Base-by-base conservation (phyloP, 768 basidiomycete species). In the Daedalea quercina region DNA sequence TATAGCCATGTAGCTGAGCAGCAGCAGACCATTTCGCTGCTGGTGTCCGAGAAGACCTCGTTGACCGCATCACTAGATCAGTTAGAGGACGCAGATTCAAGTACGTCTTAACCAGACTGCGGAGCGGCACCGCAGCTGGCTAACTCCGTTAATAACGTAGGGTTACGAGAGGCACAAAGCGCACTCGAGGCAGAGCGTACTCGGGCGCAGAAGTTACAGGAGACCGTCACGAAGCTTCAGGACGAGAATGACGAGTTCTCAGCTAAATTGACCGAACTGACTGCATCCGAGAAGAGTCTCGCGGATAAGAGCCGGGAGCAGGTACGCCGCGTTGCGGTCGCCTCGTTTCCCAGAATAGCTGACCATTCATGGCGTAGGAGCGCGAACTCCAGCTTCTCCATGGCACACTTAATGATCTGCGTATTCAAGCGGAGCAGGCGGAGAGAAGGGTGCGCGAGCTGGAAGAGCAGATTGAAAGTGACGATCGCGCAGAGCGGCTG, bases 401-500 rank as follows among this genome's bases (percentile, higher is more conserved):
- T 54, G 77, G 75, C 0, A 73, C 78, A 2, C 63, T 79, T 7
- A 69, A 73, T 42, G 82, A 84, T 34, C 66, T 79, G 28, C 79
- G 75, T 46, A 69, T 74, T 35, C 75, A 81, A 54, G 74, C 78
- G 3, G 77, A 79, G 46, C 76, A 77, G 44, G 74, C 76, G 55
- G 75, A 77, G 54, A 76, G 81, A 43, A 74, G 78, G 51, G 74
- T 84, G 23, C 82, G 80, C 24, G 87, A 91, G 58, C 68, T 93
- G 28, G 82, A 88, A 60, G 90, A 91, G 55, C 86, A 89, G 57
- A 84, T 93, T 20, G 82, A 91, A 65, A 84, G 79, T 54, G 90
- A 93, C 63, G 88, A 92, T 66, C 83, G 87, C 40, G 82, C 83
- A 15, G 90, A 90, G 57, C 76, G 76, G 41, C 69, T 91, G 23